A percentile compares a stretch with the other conserved stretches of the same genome.
Conservation (phyloP, 306 rosid species). For the Boehmeria nivea region DNA sequence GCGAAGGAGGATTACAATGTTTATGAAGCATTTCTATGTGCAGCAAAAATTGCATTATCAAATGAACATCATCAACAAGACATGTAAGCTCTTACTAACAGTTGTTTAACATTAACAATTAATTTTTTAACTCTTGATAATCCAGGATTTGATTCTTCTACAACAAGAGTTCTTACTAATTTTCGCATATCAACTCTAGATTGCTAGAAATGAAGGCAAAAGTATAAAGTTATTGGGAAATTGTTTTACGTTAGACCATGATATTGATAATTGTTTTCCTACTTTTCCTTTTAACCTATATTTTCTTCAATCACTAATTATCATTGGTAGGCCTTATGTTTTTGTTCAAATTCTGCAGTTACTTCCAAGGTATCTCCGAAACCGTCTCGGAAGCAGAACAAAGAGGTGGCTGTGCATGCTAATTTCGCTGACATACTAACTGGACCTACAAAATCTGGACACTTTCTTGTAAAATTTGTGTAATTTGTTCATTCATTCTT, state of each 20-base stretch:
- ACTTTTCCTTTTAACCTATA: no score
- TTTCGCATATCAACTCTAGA: no score
- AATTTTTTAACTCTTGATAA: no score
- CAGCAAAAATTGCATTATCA: slow-evolving; percentile 53
- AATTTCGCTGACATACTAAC: background rate
- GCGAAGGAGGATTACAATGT: slow-evolving; percentile 71
- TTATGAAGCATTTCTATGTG: slow-evolving; percentile 65
- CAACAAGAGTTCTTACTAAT: no score
- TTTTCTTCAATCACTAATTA: background rate
- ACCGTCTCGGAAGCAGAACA: slow-evolving; percentile 63
- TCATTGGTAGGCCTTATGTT: no score
- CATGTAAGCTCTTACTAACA: slow-evolving; percentile 35
- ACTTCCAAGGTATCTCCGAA: slow-evolving; percentile 70
- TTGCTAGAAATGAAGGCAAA: no score
- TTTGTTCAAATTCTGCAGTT: slow-evolving; percentile 41
- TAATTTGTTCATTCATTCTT: no score
- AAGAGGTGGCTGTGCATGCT: slow-evolving; percentile 75
- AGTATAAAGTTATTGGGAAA: no score
- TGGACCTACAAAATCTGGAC: background rate
- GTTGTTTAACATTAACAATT: background rate
- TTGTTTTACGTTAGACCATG: no score
- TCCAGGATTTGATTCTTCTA: background rate
- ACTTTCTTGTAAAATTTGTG: background rate
- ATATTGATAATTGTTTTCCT: no score
- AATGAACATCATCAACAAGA: slow-evolving; percentile 63